Percentiles rank a stretch among this genome's conserved stretches.
Evolutionary conservation across 2,329 filamentous ascomycete species (phyloP).

Genomic region (Epicoccum sorghinum): DNA sequence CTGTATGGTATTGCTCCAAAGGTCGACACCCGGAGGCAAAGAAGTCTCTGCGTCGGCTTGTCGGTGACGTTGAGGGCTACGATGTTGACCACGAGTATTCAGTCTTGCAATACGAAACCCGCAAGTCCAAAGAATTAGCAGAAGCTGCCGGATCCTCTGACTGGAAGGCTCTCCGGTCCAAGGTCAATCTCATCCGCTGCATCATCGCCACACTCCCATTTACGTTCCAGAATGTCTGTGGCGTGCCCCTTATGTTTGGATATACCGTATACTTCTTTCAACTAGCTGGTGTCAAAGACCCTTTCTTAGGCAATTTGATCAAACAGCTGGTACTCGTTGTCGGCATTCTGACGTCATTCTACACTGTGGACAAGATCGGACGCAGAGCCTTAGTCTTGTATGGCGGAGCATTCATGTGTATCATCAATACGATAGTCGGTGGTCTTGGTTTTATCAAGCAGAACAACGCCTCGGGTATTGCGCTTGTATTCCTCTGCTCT

Average conservation of each 20-base stretch:
- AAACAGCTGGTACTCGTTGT: background rate
- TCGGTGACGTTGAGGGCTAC: background rate
- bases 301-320: background rate
- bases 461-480: conserved; percentile 1
- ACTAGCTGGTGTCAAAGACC: background rate
- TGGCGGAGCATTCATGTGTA: background rate
- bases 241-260: background rate
- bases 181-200: background rate
- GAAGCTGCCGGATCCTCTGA: background rate
- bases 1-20: background rate
- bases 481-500: background rate
- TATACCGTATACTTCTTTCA: conserved; percentile 1
- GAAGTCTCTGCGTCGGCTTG: background rate
- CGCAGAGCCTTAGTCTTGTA: background rate
- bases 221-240: background rate
- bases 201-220: background rate
- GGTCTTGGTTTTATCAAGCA: conserved; percentile 2
- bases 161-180: background rate
- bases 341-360: background rate
- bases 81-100: background rate
- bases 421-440: background rate
- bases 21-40: background rate
- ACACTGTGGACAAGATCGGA: background rate
- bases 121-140: background rate
- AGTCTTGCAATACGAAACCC: background rate